Evolutionary conservation across 768 basidiomycete species (phyloP).

Genomic region (Mycena vitilis): DNA sequence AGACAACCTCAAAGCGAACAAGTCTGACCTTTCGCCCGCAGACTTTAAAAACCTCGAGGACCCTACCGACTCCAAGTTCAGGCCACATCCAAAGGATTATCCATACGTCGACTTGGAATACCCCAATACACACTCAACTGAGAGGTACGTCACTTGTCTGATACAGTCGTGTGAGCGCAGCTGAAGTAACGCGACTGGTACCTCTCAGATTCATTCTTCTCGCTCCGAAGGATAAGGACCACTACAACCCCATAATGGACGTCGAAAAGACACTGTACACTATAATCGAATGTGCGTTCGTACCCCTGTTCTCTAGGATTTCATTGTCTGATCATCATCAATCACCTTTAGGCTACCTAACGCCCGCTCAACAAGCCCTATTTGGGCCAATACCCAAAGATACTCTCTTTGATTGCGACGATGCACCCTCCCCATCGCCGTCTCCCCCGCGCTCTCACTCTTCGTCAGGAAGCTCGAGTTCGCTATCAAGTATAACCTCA

Average conservation of each 20-base stretch:
- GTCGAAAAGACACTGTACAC: conserved; percentile 77
- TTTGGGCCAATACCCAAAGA: conserved; percentile 76
- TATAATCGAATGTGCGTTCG: conserved; percentile 74
- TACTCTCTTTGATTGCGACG: conserved; percentile 49
- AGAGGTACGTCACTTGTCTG: conserved; percentile 61
- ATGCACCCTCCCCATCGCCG: conserved; percentile 51
- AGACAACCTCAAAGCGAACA: conserved; percentile 13
- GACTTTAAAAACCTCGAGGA: conserved; percentile 80
- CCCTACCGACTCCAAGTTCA: conserved; percentile 70
- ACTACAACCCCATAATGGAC: conserved; percentile 88
- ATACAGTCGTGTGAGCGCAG: conserved; percentile 22
- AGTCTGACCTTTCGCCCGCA: conserved; percentile 44
- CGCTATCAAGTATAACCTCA: conserved; percentile 41
- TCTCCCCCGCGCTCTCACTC: conserved; percentile 52
- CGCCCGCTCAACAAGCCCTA: conserved; percentile 68
- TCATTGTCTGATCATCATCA: conserved; percentile 27
- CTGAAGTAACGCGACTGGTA: conserved; percentile 5
- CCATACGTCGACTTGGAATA: conserved; percentile 84
- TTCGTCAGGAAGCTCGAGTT: conserved; percentile 40
- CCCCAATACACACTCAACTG: conserved; percentile 75
- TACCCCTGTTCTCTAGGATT: not conserved
- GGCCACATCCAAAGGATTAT: conserved; percentile 68
- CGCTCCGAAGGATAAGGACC: conserved; percentile 85
- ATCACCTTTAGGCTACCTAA: conserved; percentile 68
- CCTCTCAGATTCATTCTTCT: conserved; percentile 75